Evolutionary conservation across 176 grass and related monocot genomes (phyloP), one percentile per base, ranked within the genome.

Genomic region (Zea luxurians): DNA sequence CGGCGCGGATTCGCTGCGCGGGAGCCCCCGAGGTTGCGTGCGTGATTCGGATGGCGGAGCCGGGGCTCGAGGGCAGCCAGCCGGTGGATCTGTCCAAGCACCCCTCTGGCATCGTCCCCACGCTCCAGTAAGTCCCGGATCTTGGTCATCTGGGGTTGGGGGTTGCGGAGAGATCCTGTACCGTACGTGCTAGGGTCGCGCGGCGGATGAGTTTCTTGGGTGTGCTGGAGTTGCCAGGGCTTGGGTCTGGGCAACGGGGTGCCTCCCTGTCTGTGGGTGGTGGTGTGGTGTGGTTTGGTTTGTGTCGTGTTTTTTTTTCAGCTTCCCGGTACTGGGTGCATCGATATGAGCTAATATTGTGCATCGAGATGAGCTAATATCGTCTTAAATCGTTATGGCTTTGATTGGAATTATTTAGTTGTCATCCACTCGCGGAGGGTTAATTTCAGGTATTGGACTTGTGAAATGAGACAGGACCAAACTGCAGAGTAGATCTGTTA

Each of bases 41-140:
- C 43, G 35, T 13, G 64, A 4, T 12, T 64, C 49, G 49, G 62
- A 95, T 99, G 92, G 85, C 96, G 73, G 88, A 99, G 43, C 85
- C 87, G 44, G 65, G 48, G 7, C 83, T 93, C 74, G 96, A 95
- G 75, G 96, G 75, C 64, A 99, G 76, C 88, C 89, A 95, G 64
- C 92, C 88, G 21, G 92, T 95, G 87, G 96, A 99, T 83, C 88
- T 99, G 68, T 72, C 79, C 6, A 91, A 93, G 63, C 96, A 99
- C 57, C 96, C 96, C 50, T 99, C 96, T 61, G 96, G 96, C 48
- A 99, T 99, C 81, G 46, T 99, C 61, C 96, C 96, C 46, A 99
- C 88, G 65, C 96, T 99, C 73, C 96, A 99, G 96, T 99, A 93
- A 90, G 89, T 89, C 42, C 82, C 66, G 13, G 70, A 75, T 88